phyloP scores from a whole-genome alignment of 2,329 filamentous ascomycete genomes.

The Alternaria incomplexa region DNA sequence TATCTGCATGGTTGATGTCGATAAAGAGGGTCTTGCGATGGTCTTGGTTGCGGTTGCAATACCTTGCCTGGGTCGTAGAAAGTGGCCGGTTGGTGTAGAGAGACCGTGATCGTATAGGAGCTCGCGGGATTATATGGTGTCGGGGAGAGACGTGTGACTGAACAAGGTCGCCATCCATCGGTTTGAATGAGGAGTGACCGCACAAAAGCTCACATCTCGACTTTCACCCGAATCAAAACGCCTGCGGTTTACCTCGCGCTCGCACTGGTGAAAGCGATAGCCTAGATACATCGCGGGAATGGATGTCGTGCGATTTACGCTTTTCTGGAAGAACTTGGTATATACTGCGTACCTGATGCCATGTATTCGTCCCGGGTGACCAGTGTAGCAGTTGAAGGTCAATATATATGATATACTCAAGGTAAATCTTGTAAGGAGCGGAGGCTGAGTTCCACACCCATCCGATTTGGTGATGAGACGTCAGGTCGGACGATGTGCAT shows the following conservation, averaged over 20 bases:
- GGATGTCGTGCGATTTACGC: background rate
- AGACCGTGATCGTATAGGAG: background rate
- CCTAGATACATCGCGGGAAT: background rate
- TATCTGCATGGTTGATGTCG: background rate
- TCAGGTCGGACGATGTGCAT: background rate
- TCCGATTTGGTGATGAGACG: background rate
- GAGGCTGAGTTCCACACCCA: background rate
- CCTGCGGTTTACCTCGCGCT: background rate
- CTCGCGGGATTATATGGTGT: background rate
- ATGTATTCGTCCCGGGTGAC: background rate
- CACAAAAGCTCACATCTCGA: background rate
- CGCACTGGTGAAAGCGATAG: background rate
- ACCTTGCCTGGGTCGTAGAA: background rate
- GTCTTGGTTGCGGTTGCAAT: too few relatives aligned
- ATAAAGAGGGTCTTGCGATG: too few relatives aligned
- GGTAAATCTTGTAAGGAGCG: background rate
- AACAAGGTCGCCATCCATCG: background rate
- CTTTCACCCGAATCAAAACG: background rate
- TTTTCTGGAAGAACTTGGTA: background rate
- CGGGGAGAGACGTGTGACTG: background rate
- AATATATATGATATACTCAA: fast-evolving
- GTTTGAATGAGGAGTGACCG: background rate
- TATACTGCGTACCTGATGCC: background rate
- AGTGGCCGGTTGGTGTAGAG: background rate
- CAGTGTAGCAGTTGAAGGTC: background rate